These are phyloP conservation scores for Populus pruinosa DNA, from an alignment of 345 rosid species.

Conservation along the genomic window DNA sequence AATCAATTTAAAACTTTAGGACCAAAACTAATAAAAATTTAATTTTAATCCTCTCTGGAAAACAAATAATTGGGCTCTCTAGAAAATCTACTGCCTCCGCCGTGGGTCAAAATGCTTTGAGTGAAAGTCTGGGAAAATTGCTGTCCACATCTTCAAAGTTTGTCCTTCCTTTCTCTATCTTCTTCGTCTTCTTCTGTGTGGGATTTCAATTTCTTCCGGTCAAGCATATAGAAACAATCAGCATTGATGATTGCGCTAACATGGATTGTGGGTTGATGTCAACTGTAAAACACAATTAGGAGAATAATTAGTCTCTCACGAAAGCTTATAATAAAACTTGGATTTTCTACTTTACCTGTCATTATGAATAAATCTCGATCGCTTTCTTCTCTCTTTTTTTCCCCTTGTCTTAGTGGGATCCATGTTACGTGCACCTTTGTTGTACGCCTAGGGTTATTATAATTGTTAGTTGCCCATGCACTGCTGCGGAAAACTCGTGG, in stretches of 20 bases:
- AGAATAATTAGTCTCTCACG: not conserved
- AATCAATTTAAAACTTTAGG: too few relatives aligned
- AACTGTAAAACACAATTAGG: slow-evolving; percentile 10
- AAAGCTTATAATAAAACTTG: not conserved
- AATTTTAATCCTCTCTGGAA: too few relatives aligned
- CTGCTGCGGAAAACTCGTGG: too few relatives aligned
- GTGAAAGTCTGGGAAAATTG: not conserved
- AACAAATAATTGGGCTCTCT: too few relatives aligned
- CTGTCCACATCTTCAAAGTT: not conserved
- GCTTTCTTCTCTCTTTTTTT: not conserved
- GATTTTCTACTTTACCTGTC: not conserved
- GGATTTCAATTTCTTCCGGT: not conserved
- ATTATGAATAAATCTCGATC: not conserved
- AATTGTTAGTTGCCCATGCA: too few relatives aligned
- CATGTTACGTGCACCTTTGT: not conserved
- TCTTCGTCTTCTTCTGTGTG: not conserved
- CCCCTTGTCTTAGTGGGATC: not conserved
- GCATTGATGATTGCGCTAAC: not conserved
- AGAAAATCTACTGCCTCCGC: too few relatives aligned
- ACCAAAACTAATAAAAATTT: too few relatives aligned
- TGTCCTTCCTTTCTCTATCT: not conserved
- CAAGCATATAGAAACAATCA: slow-evolving; percentile 8
- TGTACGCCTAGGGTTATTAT: not conserved
- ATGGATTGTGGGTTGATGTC: slow-evolving; percentile 12
- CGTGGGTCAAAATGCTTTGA: too few relatives aligned